phyloP scores from a whole-genome alignment of 257 asterid genomes.

The Solanum stenotomum region DNA sequence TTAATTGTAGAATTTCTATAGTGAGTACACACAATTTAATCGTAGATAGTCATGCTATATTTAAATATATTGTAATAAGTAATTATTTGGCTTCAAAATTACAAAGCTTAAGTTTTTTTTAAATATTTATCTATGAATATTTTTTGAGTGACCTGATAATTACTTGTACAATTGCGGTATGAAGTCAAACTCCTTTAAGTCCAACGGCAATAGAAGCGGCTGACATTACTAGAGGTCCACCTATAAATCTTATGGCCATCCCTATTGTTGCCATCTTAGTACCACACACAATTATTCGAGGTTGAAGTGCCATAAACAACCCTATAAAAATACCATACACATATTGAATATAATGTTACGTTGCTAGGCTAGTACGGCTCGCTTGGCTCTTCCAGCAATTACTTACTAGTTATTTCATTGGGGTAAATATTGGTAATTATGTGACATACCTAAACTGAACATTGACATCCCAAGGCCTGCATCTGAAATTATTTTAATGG shows the following conservation, averaged over 20 bases:
- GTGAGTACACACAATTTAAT: too few species aligned
- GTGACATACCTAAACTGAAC: slow-evolving; percentile 54
- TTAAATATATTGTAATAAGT: neutral
- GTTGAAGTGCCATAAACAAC: slow-evolving; percentile 71
- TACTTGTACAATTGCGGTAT: slow-evolving; percentile 67
- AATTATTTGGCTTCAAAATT: neutral
- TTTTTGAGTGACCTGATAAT: neutral
- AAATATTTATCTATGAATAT: too few species aligned
- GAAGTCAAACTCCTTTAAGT: slow-evolving; percentile 36
- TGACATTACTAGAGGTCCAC: slow-evolving; percentile 55
- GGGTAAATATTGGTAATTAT: neutral
- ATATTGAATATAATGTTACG: too few species aligned
- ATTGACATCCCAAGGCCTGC: slow-evolving; percentile 79
- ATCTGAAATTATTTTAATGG: slow-evolving; percentile 59
- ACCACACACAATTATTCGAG: slow-evolving; percentile 61
- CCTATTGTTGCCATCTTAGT: slow-evolving; percentile 45
- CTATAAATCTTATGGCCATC: slow-evolving; percentile 49
- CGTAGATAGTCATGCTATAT: too few species aligned
- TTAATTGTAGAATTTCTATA: too few species aligned
- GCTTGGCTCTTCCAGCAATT: neutral
- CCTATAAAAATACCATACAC: slow-evolving; percentile 10
- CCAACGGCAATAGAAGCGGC: slow-evolving; percentile 54
- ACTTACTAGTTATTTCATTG: neutral
- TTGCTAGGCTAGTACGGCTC: neutral
- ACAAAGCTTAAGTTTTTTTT: too few species aligned